Percentiles rank a stretch among this genome's conserved stretches.
phyloP scores from a whole-genome alignment of 2,329 filamentous ascomycete genomes.

The Calonectria montana region DNA sequence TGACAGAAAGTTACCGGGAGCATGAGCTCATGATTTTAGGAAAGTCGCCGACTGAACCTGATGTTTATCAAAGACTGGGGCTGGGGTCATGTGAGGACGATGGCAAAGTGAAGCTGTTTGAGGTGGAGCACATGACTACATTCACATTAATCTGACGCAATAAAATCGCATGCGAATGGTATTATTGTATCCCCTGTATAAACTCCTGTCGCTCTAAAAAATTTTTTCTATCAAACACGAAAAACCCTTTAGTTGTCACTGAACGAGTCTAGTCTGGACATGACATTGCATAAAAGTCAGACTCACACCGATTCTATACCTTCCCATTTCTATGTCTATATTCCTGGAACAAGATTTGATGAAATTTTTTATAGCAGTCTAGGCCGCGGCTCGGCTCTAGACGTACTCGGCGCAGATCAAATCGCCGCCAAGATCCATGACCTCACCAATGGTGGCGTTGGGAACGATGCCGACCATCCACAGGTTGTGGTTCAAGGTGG shows the following conservation, averaged over 20 bases:
- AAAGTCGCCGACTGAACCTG: conserved; percentile 13
- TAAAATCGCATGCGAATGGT: background rate
- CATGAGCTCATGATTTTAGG: conserved; percentile 32
- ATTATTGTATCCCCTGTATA: background rate
- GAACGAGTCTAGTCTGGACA: background rate
- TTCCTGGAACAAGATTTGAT: background rate
- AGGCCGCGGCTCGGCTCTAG: background rate
- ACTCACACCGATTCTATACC: background rate
- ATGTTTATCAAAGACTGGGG: conserved; percentile 28
- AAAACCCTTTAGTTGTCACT: no score
- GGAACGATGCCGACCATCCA: conserved; percentile 18
- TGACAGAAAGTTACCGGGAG: background rate
- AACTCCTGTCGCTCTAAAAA: background rate
- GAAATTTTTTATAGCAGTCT: background rate
- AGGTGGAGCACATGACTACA: background rate
- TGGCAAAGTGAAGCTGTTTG: background rate
- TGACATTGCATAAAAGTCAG: background rate
- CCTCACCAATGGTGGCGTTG: conserved; percentile 40
- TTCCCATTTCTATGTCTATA: background rate
- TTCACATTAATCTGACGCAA: background rate
- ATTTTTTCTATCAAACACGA: background rate
- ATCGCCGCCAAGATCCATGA: conserved; percentile 34
- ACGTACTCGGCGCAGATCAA: conserved; percentile 34
- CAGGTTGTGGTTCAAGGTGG: conserved; percentile 29
- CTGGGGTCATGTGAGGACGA: conserved; percentile 8